Base-by-base conservation (phyloP, 179 eudicot species). In the Monotropa hypopitys region DNA sequence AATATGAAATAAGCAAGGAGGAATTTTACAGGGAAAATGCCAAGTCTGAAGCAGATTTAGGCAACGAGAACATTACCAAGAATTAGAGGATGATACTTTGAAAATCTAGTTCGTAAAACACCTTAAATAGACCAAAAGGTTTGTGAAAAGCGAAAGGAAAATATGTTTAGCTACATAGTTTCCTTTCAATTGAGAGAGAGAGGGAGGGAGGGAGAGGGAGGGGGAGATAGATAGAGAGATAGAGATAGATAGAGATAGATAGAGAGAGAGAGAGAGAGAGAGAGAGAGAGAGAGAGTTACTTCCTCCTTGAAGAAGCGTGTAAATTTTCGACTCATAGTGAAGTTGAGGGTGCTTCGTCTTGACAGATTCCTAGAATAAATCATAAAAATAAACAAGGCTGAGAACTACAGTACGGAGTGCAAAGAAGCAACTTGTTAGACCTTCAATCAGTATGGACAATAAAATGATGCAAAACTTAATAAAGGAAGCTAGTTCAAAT, bases 321-420 rank as follows among this genome's bases (percentile, higher is more conserved):
- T 94, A 94, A 70, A 94, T 84, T 80, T 90, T 94, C 26, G 98
- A 94, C 78, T 94, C 98, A 75, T 94, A 94, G 71, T 90, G 92
- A 79, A 94, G 94, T 75, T 94, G 98, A 74, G 98, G 98, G 76
- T 94, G 98, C 89, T 88, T 94, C 74, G 98, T 92, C 86, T 88
- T 92, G 76, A 79, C 94, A 77, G 96, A 76, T 87, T 94, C 98
- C 98, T 94, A 90, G 47, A 76, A 78, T 47, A 47, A 80, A 73
- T 38, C 57, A 46, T 2, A 76, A 4, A 67, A 73, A 21, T 51
- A 46, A 32, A 51, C 54, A 35, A 75, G 68, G 30, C 20, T 54
- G 70, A 75, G 70, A 40, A 77, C 32, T 13, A 16, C 28, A 26
- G 57, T 56, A 62, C 21, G 13, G 47, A 49, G 51, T 33, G 32